These are phyloP conservation scores for Abortiporus biennis DNA, from an alignment of 1,284 basidiomycete species.

Conservation along the genomic window DNA sequence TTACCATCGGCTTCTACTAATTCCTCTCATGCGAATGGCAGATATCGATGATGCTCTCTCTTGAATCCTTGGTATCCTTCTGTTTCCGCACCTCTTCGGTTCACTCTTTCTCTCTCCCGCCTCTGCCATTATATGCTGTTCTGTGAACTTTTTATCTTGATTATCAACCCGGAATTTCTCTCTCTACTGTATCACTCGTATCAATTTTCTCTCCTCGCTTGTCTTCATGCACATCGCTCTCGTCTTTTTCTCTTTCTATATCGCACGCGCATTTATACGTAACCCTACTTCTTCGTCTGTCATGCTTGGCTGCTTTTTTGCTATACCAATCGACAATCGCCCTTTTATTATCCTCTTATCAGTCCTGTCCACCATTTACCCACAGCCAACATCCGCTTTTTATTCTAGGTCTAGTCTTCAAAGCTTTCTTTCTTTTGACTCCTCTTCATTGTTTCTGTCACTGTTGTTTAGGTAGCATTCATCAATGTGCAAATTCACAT, in stretches of 20 bases:
- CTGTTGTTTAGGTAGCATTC: no score
- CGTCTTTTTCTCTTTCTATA: not conserved
- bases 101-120: not conserved
- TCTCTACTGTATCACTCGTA: not conserved
- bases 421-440: no score
- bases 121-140: not conserved
- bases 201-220: not conserved
- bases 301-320: no score
- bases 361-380: no score
- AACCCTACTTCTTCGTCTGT: no score
- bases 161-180: not conserved
- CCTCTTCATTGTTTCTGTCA: no score
- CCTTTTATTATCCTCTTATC: no score
- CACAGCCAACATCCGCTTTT: no score
- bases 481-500: no score
- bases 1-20: slow-evolving; percentile 19
- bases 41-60: slow-evolving; percentile 20
- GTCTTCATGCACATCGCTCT: not conserved
- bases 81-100: not conserved
- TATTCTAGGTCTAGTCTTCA: no score
- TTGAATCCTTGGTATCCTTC: not conserved
- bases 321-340: no score
- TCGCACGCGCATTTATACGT: no score
- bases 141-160: not conserved
- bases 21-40: slow-evolving; percentile 24